These are phyloP conservation scores for Lagenaria siceraria DNA, from an alignment of 306 rosid genomes.

Conservation along the genomic window DNA sequence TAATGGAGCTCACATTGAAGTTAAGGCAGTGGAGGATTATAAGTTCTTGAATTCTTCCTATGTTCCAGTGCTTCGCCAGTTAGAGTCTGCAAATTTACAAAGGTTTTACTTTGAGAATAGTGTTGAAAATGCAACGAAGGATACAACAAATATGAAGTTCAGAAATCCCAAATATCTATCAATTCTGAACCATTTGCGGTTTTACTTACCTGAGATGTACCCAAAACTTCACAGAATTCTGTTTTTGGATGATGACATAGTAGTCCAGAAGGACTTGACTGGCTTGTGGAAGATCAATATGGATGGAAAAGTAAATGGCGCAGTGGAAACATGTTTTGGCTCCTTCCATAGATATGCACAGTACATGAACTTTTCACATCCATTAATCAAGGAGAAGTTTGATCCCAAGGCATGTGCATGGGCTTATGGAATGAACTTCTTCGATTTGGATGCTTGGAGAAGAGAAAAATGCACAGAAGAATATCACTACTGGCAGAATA, in stretches of 20 bases:
- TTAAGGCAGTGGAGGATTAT: constrained; percentile 9
- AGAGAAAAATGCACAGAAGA: constrained; percentile 10
- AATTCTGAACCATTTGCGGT: constrained; percentile 1
- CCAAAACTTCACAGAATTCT: not conserved
- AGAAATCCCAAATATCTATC: constrained; percentile 9
- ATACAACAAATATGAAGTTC: constrained; percentile 1
- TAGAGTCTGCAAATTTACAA: constrained; percentile 6
- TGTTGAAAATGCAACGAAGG: constrained; percentile 10
- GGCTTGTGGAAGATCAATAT: constrained; percentile 3
- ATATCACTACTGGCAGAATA: constrained; percentile 8
- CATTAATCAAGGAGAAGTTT: constrained; percentile 1
- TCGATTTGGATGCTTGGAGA: constrained; percentile 11
- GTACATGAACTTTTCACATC: constrained; percentile 8
- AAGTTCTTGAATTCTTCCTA: constrained; percentile 9
- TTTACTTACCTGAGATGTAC: constrained; percentile 4
- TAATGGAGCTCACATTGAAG: constrained; percentile 9
- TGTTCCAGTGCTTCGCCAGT: constrained; percentile 7
- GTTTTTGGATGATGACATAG: constrained; percentile 10
- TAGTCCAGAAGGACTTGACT: constrained; percentile 8
- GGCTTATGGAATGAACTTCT: constrained; percentile 10
- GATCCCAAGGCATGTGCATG: constrained; percentile 9
- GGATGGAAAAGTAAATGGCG: constrained; percentile 1
- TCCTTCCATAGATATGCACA: constrained; percentile 7
- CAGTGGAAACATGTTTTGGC: constrained; percentile 4
- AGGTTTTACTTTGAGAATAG: constrained; percentile 10